Evolutionary conservation across 495 filamentous ascomycete species (phyloP), one percentile per base, ranked within the genome.

Genomic region (Daldinia bambusicola): DNA sequence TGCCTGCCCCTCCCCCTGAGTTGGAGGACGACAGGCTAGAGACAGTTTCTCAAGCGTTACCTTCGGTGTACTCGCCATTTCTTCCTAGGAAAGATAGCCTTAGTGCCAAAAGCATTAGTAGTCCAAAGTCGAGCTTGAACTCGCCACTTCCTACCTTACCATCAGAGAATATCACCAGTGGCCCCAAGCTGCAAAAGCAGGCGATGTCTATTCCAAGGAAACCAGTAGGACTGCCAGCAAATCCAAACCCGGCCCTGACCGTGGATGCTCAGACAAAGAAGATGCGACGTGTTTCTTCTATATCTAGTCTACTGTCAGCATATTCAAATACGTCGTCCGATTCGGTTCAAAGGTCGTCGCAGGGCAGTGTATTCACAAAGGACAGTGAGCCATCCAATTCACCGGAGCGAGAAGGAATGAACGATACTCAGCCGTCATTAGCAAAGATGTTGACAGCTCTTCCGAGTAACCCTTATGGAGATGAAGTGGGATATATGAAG

Each of bases 301-400:
- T 84, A 65, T 83, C 79, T 9, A 84, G 82, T 66, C 58, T 85
- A 4, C 51, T 84, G 26, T 83, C 80, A 18, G 83, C 83, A 6
- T 84, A 85, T 71, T 80, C 81, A 36, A 72, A 79, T 61, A 77
- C 76, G 56, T 78, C 80, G 10, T 72, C 75, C 6, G 80, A 82
- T 36, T 77, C 78, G 36, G 78, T 77, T 32, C 73, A 75, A 43
- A 75, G 72, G 56, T 77, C 80, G 32, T 75, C 73, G 43, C 70
- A 75, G 38, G 72, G 76, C 38, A 81, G 77, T 66, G 71, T 72
- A 31, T 74, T 71, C 40, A 73, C 74, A 63, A 75, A 74, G 65
- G 76, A 80, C 7, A 78, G 78, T 45, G 74, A 71, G 34, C 78
- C 80, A 10, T 76, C 79, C 32, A 74, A 79, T 52, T 75, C 74